Evolutionary conservation across 2,329 filamentous ascomycete species (phyloP), one percentile per base, ranked within the genome.

Genomic region (Colletotrichum navitas): DNA sequence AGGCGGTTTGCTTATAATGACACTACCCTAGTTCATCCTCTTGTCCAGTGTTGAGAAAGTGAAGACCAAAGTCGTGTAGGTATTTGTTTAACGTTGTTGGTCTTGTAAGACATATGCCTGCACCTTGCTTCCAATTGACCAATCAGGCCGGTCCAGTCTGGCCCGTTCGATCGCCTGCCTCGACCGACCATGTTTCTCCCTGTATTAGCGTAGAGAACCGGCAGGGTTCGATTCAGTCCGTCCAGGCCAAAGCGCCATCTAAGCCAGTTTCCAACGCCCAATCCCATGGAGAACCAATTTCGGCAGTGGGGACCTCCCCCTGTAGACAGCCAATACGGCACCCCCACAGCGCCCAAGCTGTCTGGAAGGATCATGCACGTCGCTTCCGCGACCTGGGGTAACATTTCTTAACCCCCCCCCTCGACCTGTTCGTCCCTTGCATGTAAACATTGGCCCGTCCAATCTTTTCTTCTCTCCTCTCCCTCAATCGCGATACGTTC

Each of bases 261-360:
- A 71, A 71, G 69, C 69, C 69, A 64, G 69, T 64, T 69, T 72
- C 41, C 43, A 7, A 39, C 51, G 36, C 45, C 21, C 32, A 34
- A 16, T 54, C 66, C 69, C 69, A 55, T 72, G 60, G 49, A 66
- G 55, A 56, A 39, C 67, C 41, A 72, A 72, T 72, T 51, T 72
- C 61, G 43, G 70, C 29, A 71, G 70, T 61, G 66, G 70, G 29
- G 59, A 43, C 6, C n/a, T 16, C 12, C 43, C 68, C 68, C 52
- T 71, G 68, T 59, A 29, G 16, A 32, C 26, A 26, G 54, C 52
- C 63, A 29, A 62, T 41, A 39, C 54, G 21, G 45, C 39, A 16
- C 24, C 61, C 16, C 61, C 54, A 69, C 54, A 69, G 61, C 60
- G 34, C 58, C 49, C 32, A 51, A 11, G 16, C 16, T 29, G 36